Evolutionary conservation across 2,329 filamentous ascomycete genomes (phyloP).

Genomic region (Aspergillus ustus): DNA sequence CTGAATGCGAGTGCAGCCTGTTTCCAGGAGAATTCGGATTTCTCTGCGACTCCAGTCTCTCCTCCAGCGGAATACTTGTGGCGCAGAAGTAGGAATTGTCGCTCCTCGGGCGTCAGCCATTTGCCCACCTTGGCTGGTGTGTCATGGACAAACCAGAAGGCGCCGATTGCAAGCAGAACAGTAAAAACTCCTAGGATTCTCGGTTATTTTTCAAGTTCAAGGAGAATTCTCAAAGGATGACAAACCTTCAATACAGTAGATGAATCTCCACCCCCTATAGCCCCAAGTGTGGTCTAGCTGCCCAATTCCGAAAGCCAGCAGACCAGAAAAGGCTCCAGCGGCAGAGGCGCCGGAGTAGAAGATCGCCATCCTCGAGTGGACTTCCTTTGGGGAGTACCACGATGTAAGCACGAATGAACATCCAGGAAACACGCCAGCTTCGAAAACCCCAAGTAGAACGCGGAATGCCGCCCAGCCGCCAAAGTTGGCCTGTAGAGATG

Average conservation of each 20-base stretch:
- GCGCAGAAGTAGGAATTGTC: slow-evolving; percentile 7
- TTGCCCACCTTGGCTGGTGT: neutral
- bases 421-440: slow-evolving; percentile 62
- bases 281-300: slow-evolving; percentile 72
- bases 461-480: neutral
- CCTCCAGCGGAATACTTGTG: slow-evolving; percentile 8
- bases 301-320: slow-evolving; percentile 79
- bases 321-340: slow-evolving; percentile 79
- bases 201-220: neutral
- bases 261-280: slow-evolving; percentile 48
- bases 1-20: neutral
- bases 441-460: neutral
- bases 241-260: slow-evolving; percentile 60
- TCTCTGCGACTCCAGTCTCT: slow-evolving; percentile 6
- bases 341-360: slow-evolving; percentile 80
- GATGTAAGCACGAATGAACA: slow-evolving; percentile 77
- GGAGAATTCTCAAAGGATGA: neutral
- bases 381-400: slow-evolving; percentile 78
- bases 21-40: slow-evolving; percentile 8
- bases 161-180: neutral
- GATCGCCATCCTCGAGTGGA: slow-evolving; percentile 71
- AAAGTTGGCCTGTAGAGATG: neutral
- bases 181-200: neutral
- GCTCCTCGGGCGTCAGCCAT: slow-evolving; percentile 3
- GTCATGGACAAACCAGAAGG: slow-evolving; percentile 3